A percentile compares a stretch with the other conserved stretches of the same genome.
phyloP scores from a whole-genome alignment of 768 basidiomycete species.

The Rhodotorula kratochvilovae region DNA sequence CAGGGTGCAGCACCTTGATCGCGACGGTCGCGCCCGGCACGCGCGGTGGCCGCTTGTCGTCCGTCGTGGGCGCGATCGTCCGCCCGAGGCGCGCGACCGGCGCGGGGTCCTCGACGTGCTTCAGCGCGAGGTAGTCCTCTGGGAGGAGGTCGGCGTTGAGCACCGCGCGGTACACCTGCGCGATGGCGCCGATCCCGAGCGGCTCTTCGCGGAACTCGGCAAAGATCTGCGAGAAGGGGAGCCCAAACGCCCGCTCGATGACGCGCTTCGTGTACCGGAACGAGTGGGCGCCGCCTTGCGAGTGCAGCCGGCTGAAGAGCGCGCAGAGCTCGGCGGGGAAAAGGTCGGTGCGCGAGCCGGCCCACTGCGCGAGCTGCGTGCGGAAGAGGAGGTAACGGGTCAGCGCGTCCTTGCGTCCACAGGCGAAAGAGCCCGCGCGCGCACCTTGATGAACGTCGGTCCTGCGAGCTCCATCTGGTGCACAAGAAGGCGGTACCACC shows the following conservation, averaged over 20 bases:
- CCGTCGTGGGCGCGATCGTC: constrained; percentile 33
- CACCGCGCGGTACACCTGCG: constrained; percentile 88
- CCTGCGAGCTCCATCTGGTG: constrained; percentile 88
- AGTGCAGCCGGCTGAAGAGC: constrained; percentile 78
- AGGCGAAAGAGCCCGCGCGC: constrained; percentile 31
- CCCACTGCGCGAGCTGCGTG: constrained; percentile 89
- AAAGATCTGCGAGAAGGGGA: constrained; percentile 81
- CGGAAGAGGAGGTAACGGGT: background rate
- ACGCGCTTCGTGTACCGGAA: constrained; percentile 71
- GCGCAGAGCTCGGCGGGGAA: constrained; percentile 84
- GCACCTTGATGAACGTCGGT: constrained; percentile 92
- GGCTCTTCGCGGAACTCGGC: constrained; percentile 79
- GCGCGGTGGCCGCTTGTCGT: constrained; percentile 55
- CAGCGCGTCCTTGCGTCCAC: background rate
- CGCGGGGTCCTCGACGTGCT: constrained; percentile 49
- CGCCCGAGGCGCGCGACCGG: constrained; percentile 15
- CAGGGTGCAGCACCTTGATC: constrained; percentile 90
- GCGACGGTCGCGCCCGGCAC: constrained; percentile 84
- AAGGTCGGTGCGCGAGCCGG: constrained; percentile 86
- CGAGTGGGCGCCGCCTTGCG: constrained; percentile 75
- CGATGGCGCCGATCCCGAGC: constrained; percentile 98
- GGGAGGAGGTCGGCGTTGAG: constrained; percentile 80
- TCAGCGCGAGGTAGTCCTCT: constrained; percentile 73
- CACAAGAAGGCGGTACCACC: constrained; percentile 94
- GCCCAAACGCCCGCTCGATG: constrained; percentile 76